Evolutionary conservation across 148 eudicot genomes (phyloP).

Genomic region (Dysphania ambrosioides): DNA sequence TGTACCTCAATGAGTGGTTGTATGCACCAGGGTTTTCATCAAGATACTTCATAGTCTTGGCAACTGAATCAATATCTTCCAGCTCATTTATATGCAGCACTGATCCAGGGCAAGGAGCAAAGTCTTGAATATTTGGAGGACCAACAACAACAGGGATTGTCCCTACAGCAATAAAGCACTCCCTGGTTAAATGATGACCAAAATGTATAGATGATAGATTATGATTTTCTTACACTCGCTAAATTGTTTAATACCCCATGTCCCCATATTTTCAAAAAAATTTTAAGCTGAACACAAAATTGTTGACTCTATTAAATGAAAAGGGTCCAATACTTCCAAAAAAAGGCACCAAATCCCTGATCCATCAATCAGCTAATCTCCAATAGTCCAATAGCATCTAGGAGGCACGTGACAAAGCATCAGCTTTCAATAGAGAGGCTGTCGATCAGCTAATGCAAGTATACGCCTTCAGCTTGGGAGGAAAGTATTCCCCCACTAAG

Average conservation of each 20-base stretch:
- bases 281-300: too few species aligned
- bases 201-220: not conserved
- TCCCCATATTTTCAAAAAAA: too few species aligned
- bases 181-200: slow-evolving; percentile 15
- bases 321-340: not conserved
- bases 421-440: too few species aligned
- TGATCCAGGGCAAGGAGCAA: slow-evolving; percentile 73
- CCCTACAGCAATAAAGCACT: slow-evolving; percentile 41
- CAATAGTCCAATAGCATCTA: not conserved
- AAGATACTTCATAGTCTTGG: slow-evolving; percentile 78
- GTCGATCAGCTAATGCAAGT: not conserved
- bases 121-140: slow-evolving; percentile 89
- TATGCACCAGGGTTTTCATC: slow-evolving; percentile 67
- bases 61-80: slow-evolving; percentile 55
- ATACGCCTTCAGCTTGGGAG: not conserved
- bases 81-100: slow-evolving; percentile 80
- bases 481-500: too few species aligned
- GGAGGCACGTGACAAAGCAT: not conserved
- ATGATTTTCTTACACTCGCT: not conserved
- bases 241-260: not conserved
- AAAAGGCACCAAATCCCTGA: not conserved
- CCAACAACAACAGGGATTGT: slow-evolving; percentile 88
- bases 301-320: too few species aligned
- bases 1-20: slow-evolving; percentile 71
- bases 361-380: not conserved